phyloP scores from a whole-genome alignment of 176 grass and related monocot genomes.

The Ampelocalamus luodianensis region DNA sequence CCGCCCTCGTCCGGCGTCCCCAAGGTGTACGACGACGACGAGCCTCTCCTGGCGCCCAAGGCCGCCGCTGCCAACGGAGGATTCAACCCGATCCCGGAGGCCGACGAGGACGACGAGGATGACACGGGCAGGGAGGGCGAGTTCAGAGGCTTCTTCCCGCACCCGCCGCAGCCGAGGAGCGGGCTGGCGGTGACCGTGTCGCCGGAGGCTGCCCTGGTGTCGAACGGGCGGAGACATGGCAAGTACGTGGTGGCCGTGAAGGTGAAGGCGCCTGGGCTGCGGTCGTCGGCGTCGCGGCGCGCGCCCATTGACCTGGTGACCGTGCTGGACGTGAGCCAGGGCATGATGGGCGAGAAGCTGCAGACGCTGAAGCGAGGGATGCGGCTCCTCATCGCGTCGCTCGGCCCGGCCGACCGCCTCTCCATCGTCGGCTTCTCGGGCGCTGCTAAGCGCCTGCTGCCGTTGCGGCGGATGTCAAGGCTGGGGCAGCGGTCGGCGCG shows the following conservation, averaged over 20 bases:
- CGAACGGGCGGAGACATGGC: constrained; percentile 62
- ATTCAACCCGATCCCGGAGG: constrained; percentile 95
- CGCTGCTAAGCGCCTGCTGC: constrained; percentile 81
- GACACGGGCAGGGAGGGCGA: constrained; percentile 44
- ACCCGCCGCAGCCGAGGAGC: constrained; percentile 20
- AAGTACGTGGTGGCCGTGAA: constrained; percentile 83
- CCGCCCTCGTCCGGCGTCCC: background rate
- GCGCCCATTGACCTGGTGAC: constrained; percentile 86
- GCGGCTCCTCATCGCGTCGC: constrained; percentile 71
- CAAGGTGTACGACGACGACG: constrained; percentile 94
- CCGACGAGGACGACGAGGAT: constrained; percentile 56
- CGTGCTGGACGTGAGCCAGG: constrained; percentile 85
- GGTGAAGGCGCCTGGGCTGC: constrained; percentile 71
- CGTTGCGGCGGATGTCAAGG: constrained; percentile 79
- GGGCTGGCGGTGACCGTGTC: constrained; percentile 56
- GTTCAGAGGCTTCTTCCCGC: constrained; percentile 52
- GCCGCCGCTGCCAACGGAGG: constrained; percentile 42
- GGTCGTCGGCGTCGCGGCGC: constrained; percentile 35
- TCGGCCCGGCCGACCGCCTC: constrained; percentile 77
- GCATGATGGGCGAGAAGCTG: constrained; percentile 90
- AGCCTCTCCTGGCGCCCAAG: constrained; percentile 56
- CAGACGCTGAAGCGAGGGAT: constrained; percentile 87
- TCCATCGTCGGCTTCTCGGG: constrained; percentile 88
- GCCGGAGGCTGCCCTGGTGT: constrained; percentile 68
- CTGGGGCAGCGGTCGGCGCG: constrained; percentile 79